These are phyloP conservation scores for Epichloe sibirici DNA, from an alignment of 2,329 filamentous ascomycete genomes.

Conservation along the genomic window DNA sequence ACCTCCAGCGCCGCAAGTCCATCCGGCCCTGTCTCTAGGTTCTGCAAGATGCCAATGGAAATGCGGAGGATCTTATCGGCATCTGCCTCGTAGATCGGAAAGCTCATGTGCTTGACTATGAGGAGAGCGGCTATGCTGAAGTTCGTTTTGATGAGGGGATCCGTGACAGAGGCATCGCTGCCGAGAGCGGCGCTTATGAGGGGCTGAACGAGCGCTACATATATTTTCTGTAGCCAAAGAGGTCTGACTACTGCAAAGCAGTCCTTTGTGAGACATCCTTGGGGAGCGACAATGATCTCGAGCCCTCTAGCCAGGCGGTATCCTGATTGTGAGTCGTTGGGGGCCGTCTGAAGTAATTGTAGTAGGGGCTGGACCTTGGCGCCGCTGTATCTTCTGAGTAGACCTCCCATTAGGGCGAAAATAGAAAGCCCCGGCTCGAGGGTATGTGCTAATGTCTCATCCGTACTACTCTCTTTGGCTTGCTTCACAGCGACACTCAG, in stretches of 20 bases:
- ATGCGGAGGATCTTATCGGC: constrained; percentile 34
- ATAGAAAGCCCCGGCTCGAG: constrained; percentile 13
- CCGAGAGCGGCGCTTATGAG: constrained; percentile 29
- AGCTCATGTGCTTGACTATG: constrained; percentile 36
- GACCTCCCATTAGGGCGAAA: constrained; percentile 25
- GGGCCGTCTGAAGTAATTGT: constrained; percentile 23
- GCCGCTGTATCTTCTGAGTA: constrained; percentile 26
- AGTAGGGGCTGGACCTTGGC: constrained; percentile 21
- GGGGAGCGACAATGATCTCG: constrained; percentile 29
- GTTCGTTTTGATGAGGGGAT: constrained; percentile 22
- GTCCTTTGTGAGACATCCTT: constrained; percentile 25
- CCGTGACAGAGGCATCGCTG: constrained; percentile 16
- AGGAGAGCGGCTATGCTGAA: constrained; percentile 36
- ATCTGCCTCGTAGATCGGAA: constrained; percentile 40
- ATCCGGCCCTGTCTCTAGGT: constrained; percentile 28
- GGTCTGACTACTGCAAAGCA: constrained; percentile 32
- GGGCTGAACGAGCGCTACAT: constrained; percentile 32
- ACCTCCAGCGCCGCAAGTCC: constrained; percentile 35
- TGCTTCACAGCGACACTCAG: constrained; percentile 11
- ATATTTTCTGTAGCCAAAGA: constrained; percentile 37
- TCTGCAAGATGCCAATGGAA: constrained; percentile 34
- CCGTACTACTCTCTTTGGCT: background rate
- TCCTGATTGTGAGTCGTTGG: constrained; percentile 21
- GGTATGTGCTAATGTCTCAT: background rate
- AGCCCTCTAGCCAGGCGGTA: constrained; percentile 29